Base-by-base conservation (phyloP, 495 filamentous ascomycete genomes). In the Penicillium soppii region DNA sequence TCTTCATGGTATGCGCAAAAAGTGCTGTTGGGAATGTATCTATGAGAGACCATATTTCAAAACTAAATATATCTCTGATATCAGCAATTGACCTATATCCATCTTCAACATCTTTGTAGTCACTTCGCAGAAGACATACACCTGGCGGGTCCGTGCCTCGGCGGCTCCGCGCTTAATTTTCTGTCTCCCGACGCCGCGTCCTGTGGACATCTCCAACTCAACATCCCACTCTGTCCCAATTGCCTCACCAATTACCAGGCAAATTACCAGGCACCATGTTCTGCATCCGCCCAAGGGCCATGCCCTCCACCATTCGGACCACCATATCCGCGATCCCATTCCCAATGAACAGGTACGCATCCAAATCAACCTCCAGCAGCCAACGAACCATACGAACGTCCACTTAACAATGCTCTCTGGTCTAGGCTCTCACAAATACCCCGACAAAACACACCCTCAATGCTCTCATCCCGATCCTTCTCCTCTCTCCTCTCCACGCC, bases 131-230 rank as follows among this genome's bases (percentile, higher is more conserved):
- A 15, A 47, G 21, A 33, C 21, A 47, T 27, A 30, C 33, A 48
- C 22, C 29, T 52, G 48, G 50, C 54, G 53, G 67, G 65, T 63
- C 67, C 64, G 69, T 67, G 67, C 64, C 65, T 65, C 42, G 51
- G 61, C 58, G 59, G 57, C 57, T 66, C 61, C 63, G 62, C 61
- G 66, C 63, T 68, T 64, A 72, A 67, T 70, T 70, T 70, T 70
- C 61, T 61, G 49, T 66, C 61, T 59, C 63, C 63, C 52, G 50
- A 60, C 58, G 52, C 58, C 57, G 57, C 62, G 61, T 57, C 52
- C 48, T 47, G 47, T 49, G n/a, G n/a, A n/a, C 54, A 45, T 43
- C 43, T 37, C 27, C 55, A 54, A 47, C 44, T 20, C 43, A 36
- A 37, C 9, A 25, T 36, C 45, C 25, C 53, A 53, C 17, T 26